Conservation (phyloP, 805 yeast genomes). For the Schwanniomyces sp. region DNA sequence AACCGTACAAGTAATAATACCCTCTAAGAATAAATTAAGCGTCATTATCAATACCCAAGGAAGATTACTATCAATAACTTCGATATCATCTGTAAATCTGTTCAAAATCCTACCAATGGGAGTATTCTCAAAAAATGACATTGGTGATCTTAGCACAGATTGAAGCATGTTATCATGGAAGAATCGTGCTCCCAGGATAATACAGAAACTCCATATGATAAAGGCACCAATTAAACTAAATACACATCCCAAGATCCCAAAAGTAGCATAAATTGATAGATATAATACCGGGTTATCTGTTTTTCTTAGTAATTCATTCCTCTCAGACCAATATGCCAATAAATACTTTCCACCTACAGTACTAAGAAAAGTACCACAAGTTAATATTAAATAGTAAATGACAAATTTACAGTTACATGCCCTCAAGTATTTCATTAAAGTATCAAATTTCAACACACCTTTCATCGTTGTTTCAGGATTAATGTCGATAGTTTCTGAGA, state of each 20-base stretch:
- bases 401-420: conserved; percentile 49
- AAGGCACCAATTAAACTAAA: conserved; percentile 27
- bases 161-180: conserved; percentile 39
- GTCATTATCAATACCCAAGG: conserved; percentile 16
- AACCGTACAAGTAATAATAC: conserved; percentile 61
- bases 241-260: conserved; percentile 29
- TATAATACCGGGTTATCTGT: conserved; percentile 24
- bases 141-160: conserved; percentile 28
- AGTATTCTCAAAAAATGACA: conserved; percentile 23
- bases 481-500: background rate
- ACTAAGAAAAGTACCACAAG: conserved; percentile 17
- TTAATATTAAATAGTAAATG: conserved; percentile 42
- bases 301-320: conserved; percentile 17
- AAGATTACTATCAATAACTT: conserved; percentile 21
- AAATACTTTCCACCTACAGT: conserved; percentile 24
- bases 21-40: conserved; percentile 44
- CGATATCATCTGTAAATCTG: conserved; percentile 24
- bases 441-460: conserved; percentile 57
- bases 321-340: conserved; percentile 37
- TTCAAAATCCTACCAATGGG: conserved; percentile 27
- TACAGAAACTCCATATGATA: conserved; percentile 30
- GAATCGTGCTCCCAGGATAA: conserved; percentile 27
- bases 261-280: conserved; percentile 23
- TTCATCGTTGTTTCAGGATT: conserved; percentile 29
- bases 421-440: conserved; percentile 55